Evolutionary conservation across 2,329 filamentous ascomycete genomes (phyloP).

Genomic region (Stagonosporopsis vannaccii): DNA sequence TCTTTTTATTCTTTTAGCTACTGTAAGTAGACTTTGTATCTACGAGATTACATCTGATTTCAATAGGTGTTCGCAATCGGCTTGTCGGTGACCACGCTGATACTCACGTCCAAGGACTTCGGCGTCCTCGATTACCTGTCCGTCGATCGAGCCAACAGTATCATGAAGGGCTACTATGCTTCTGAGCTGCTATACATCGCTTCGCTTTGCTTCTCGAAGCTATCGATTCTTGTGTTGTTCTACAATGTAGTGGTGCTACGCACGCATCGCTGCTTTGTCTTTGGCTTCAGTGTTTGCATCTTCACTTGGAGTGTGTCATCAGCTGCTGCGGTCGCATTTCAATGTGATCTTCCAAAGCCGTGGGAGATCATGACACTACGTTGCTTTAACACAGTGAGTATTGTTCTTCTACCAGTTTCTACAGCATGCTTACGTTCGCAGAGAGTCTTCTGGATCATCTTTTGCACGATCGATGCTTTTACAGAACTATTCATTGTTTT

Average conservation of each 20-base stretch:
- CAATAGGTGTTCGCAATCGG: conserved; percentile 36
- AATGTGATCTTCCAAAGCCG: conserved; percentile 41
- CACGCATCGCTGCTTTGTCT: conserved; percentile 28
- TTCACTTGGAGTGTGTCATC: conserved; percentile 39
- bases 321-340: conserved; percentile 35
- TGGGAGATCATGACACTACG: conserved; percentile 38
- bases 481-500: conserved; percentile 42
- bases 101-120: conserved; percentile 38
- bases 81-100: conserved; percentile 33
- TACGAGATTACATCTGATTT: conserved; percentile 12
- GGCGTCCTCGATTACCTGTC: conserved; percentile 26
- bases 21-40: conserved; percentile 26
- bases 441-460: conserved; percentile 46
- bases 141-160: conserved; percentile 24
- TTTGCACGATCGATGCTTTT: conserved; percentile 43
- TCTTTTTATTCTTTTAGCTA: conserved; percentile 39
- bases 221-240: conserved; percentile 39
- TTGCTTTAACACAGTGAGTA: conserved; percentile 43
- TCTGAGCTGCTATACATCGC: conserved; percentile 45
- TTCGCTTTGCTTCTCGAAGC: conserved; percentile 40
- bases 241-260: conserved; percentile 34
- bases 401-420: rapidly evolving
- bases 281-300: conserved; percentile 33
- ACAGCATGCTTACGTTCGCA: conserved; percentile 23
- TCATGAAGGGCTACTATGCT: conserved; percentile 44